phyloP scores from a whole-genome alignment of 176 grass and related monocot genomes.

The Coix lacrymajobi region DNA sequence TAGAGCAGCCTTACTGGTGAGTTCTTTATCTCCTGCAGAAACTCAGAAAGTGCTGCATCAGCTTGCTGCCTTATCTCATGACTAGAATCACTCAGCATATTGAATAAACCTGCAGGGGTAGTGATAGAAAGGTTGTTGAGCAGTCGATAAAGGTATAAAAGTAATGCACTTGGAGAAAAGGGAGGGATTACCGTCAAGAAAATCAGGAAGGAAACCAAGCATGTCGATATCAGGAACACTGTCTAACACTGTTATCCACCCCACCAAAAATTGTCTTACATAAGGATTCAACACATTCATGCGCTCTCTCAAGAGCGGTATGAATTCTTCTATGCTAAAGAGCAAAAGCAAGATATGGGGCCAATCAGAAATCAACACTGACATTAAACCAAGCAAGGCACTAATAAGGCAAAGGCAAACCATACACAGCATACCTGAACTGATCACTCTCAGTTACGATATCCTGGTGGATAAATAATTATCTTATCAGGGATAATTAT shows the following conservation, averaged over 20 bases:
- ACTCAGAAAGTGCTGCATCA: conserved; percentile 96
- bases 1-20: conserved; percentile 78
- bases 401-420: not conserved
- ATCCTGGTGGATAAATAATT: conserved; percentile 60
- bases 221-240: conserved; percentile 99
- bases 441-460: conserved; percentile 99
- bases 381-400: conserved; percentile 27
- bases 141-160: conserved; percentile 6
- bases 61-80: conserved; percentile 99
- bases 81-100: conserved; percentile 96
- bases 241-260: conserved; percentile 98
- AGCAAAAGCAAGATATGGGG: conserved; percentile 23
- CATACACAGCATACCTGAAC: conserved; percentile 63
- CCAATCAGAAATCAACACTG: conserved; percentile 21
- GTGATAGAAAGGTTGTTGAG: conserved; percentile 15
- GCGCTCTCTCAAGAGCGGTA: conserved; percentile 96
- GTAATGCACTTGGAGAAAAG: conserved; percentile 15
- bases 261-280: conserved; percentile 97
- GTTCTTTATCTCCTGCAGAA: conserved; percentile 99
- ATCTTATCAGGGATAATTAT: conserved; percentile 30
- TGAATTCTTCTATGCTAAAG: conserved; percentile 99
- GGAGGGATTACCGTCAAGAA: conserved; percentile 87
- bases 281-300: conserved; percentile 99
- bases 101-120: conserved; percentile 77
- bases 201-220: conserved; percentile 99